Base-by-base conservation (phyloP, 345 rosid genomes). In the Dipteronia dyeriana region DNA sequence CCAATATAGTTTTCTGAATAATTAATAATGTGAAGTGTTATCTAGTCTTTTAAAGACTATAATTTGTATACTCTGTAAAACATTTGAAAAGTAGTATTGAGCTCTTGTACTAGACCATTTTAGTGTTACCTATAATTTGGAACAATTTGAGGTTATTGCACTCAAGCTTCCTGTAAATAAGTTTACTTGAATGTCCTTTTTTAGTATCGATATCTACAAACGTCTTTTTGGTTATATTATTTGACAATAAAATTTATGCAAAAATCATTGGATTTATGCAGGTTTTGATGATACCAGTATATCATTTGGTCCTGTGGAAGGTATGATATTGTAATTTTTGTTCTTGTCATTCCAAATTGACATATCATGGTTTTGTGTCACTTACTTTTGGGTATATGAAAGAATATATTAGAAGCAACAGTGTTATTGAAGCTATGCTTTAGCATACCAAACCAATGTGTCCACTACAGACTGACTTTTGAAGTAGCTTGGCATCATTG, bases 241-340 rank as follows among this genome's bases (percentile, higher is more conserved):
- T 54, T 5, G 31, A 17, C 61, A 12, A 22, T 66, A 29, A 47
- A 31, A 56, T 78, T 77, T 20, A 56, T 51, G 9, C 47, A 66
- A 68, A 68, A 65, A 34, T 77, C 45, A 56, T 70, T 83, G 79
- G 76, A 61, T 65, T 72, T 71, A 19, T 78, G 87, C 92, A 95
- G 99, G 98, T 68, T 92, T 95, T 84, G 99, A 94, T 64, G 99
- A 94, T 77, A 63, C 97, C 23, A 81, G 91, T 79, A 84, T 96
- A 74, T 80, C 98, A 62, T 95, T 94, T 81, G 99, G 99, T 73
- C 94, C 97, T 1, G 90, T 89, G 66, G 99, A 95, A 92, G 98
- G 99, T 94, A 91, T 71, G 76, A 60, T 60, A 54, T 63, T 75
- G 64, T 56, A 68, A 47, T 51, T 73, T 71, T 43, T 68, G 22